Evolutionary conservation across 345 rosid genomes (phyloP).

Genomic region (Bruguiera gymnorhiza): DNA sequence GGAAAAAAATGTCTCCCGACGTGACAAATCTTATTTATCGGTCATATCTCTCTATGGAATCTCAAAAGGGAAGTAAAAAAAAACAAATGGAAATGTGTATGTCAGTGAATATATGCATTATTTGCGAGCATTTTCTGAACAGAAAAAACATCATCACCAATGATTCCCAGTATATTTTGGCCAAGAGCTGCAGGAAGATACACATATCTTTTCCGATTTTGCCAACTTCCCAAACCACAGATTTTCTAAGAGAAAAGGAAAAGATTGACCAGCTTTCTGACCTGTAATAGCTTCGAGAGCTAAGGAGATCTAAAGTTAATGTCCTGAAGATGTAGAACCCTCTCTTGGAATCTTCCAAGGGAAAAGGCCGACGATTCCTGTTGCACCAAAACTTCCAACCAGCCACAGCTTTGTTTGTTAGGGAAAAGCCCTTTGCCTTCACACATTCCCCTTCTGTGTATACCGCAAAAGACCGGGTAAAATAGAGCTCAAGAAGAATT

Average conservation of each 20-base stretch:
- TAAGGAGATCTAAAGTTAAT: conserved; percentile 9
- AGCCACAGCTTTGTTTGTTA: conserved; percentile 20
- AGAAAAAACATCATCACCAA: too few relatives aligned
- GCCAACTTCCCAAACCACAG: background rate
- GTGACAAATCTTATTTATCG: background rate
- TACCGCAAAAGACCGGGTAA: conserved; percentile 35
- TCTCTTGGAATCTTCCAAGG: background rate
- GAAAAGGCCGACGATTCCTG: conserved; percentile 1
- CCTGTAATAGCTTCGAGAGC: conserved; percentile 27
- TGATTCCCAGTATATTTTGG: too few relatives aligned
- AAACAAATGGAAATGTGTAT: too few relatives aligned
- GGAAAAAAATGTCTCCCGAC: conserved; percentile 22
- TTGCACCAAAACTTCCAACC: conserved; percentile 7
- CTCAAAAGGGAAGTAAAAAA: too few relatives aligned
- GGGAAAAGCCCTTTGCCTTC: conserved; percentile 30
- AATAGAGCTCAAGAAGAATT: conserved; percentile 24
- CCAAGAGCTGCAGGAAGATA: too few relatives aligned
- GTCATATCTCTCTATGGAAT: too few relatives aligned
- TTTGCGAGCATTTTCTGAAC: too few relatives aligned
- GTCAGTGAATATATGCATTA: too few relatives aligned
- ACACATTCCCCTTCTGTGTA: conserved; percentile 50
- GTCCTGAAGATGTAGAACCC: conserved; percentile 8
- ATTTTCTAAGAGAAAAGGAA: conserved; percentile 16
- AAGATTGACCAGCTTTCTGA: conserved; percentile 22
- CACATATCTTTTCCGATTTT: background rate